Percentiles rank a stretch among this genome's conserved stretches.
Conservation (phyloP, 192 early-diverging fungal species). For the Podila epicladia region DNA sequence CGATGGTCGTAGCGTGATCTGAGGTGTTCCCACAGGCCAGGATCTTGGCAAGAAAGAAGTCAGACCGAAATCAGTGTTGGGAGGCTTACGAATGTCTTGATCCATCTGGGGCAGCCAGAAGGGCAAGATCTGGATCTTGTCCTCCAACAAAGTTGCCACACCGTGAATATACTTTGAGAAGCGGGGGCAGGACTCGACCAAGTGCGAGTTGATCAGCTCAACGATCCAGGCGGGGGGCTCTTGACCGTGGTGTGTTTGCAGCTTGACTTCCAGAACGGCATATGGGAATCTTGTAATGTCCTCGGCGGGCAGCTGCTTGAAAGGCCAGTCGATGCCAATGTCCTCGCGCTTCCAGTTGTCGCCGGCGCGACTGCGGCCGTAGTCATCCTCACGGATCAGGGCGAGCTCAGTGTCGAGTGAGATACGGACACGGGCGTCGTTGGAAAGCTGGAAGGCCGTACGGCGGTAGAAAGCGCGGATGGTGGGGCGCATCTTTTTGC, state of each 20-base stretch:
- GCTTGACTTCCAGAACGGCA: conserved; percentile 91
- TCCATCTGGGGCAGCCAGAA: conserved; percentile 65
- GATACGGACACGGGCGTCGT: conserved; percentile 92
- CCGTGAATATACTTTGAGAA: conserved; percentile 93
- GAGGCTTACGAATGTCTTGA: conserved; percentile 47
- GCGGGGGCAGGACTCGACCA: conserved; percentile 82
- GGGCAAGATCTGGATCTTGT: conserved; percentile 66
- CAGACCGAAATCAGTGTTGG: conserved; percentile 47
- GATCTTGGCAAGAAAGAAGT: conserved; percentile 23
- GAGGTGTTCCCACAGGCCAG: conserved; percentile 44
- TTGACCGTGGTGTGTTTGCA: conserved; percentile 77
- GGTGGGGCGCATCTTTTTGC: conserved; percentile 71
- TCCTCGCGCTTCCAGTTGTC: conserved; percentile 93
- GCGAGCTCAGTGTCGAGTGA: conserved; percentile 96
- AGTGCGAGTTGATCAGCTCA: conserved; percentile 75
- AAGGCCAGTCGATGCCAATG: conserved; percentile 82
- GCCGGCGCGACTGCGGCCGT: conserved; percentile 70
- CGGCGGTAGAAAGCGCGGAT: conserved; percentile 97
- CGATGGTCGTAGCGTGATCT: conserved; percentile 18
- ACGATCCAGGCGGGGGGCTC: conserved; percentile 83
- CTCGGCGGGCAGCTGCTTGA: conserved; percentile 67
- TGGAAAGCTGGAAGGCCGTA: conserved; percentile 97
- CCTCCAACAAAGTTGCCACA: conserved; percentile 73
- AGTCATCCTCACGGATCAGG: conserved; percentile 94
- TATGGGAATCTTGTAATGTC: conserved; percentile 93